A percentile compares a stretch with the other conserved stretches of the same genome.
phyloP scores from a whole-genome alignment of 345 rosid genomes.

The Gossypium bickii region DNA sequence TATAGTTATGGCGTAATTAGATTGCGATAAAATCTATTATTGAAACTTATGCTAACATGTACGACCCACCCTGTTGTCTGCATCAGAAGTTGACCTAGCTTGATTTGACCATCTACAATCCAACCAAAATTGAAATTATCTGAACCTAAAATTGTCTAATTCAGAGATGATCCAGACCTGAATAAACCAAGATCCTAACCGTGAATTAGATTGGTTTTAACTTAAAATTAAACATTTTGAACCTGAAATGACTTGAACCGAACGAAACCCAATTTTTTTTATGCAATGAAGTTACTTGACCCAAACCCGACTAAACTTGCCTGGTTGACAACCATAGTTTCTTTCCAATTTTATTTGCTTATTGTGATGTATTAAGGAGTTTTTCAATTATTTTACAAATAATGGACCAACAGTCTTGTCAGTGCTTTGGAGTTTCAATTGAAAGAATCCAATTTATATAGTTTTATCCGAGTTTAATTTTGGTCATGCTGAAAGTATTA shows the following conservation, averaged over 20 bases:
- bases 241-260: not conserved
- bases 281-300: not conserved
- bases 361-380: not conserved
- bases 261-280: not conserved
- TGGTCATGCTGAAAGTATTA: not conserved
- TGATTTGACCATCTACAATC: not conserved
- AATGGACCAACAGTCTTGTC: not conserved
- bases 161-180: not conserved
- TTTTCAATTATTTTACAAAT: not conserved
- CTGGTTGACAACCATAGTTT: not conserved
- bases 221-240: not conserved
- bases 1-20: not conserved
- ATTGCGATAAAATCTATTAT: not conserved
- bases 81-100: not conserved
- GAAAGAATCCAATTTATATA: not conserved
- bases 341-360: conserved; percentile 2
- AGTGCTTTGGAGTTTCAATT: not conserved
- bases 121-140: not conserved
- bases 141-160: not conserved
- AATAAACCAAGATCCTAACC: not conserved
- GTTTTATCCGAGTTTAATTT: not conserved
- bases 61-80: not conserved
- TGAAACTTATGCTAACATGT: not conserved
- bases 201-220: not conserved
- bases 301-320: not conserved